Evolutionary conservation across 331 rosid genomes (phyloP).

Genomic region (Quercus lobata): DNA sequence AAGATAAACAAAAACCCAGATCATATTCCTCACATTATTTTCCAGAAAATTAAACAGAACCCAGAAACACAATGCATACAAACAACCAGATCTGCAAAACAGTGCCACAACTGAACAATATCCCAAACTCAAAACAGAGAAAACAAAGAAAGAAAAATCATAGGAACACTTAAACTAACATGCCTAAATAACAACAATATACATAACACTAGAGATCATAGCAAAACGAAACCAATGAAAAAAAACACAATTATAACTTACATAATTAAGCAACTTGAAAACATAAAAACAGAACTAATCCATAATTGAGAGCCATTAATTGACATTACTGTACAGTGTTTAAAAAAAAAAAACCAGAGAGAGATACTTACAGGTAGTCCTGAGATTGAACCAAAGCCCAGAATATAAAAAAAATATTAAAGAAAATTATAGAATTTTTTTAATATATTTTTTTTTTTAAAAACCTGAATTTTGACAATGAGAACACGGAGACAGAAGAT

Average conservation of each 20-base stretch:
- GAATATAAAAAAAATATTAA: no score
- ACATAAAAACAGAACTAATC: not conserved
- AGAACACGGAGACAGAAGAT: not conserved
- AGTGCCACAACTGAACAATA: constrained; percentile 15
- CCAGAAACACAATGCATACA: constrained; percentile 8
- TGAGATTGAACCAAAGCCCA: no score
- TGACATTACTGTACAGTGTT: not conserved
- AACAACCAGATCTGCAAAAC: not conserved
- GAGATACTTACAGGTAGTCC: not conserved
- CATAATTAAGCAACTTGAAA: not conserved
- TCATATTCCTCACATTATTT: not conserved
- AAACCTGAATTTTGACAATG: not conserved
- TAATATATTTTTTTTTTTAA: no score
- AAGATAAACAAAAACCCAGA: not conserved
- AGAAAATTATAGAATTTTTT: no score
- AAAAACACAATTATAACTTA: not conserved
- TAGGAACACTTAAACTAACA: no score
- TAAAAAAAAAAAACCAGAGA: not conserved
- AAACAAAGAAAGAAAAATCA: not conserved
- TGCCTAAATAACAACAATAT: no score
- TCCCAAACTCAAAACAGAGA: not conserved
- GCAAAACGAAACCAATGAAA: not conserved
- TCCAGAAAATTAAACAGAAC: not conserved
- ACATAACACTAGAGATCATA: no score
- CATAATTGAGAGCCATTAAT: not conserved